Evolutionary conservation across 2,329 filamentous ascomycete species (phyloP).

Genomic region (Metarhizium brunneum): DNA sequence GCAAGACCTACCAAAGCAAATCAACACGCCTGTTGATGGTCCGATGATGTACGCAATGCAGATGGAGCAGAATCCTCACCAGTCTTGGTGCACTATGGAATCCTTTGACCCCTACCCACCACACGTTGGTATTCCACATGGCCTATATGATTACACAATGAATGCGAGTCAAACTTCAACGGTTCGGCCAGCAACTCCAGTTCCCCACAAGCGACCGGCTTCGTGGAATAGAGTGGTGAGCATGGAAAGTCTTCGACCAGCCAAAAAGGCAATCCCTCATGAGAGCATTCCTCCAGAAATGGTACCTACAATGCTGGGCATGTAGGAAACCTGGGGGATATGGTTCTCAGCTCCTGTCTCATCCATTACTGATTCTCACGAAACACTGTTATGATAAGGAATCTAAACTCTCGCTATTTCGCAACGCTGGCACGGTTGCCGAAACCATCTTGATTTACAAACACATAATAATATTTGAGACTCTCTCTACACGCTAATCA

Average conservation of each 20-base stretch:
- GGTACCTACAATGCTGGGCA: conserved; percentile 15
- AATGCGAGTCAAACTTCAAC: conserved; percentile 16
- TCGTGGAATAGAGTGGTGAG: conserved; percentile 29
- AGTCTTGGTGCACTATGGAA: conserved; percentile 14
- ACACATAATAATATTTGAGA: neutral
- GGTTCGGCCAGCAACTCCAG: conserved; percentile 26
- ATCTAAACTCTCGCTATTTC: neutral
- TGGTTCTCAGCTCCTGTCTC: neutral
- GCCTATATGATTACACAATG: conserved; percentile 17
- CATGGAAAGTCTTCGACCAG: conserved; percentile 27
- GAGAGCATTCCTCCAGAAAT: conserved; percentile 15
- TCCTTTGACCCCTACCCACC: conserved; percentile 8
- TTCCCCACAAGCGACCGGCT: conserved; percentile 28
- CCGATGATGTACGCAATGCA: conserved; percentile 21
- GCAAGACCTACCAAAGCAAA: conserved; percentile 18
- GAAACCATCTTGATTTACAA: neutral
- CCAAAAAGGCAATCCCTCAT: conserved; percentile 25
- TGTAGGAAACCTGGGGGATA: conserved; percentile 8
- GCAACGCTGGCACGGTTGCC: neutral
- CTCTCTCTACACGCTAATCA: neutral
- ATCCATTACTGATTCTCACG: neutral
- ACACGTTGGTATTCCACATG: conserved; percentile 8
- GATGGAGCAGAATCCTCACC: conserved; percentile 21
- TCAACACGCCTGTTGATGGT: conserved; percentile 21
- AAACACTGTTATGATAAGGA: neutral